These are phyloP conservation scores for Bretschneidera sinensis DNA, from an alignment of 345 rosid species.

Conservation along the genomic window DNA sequence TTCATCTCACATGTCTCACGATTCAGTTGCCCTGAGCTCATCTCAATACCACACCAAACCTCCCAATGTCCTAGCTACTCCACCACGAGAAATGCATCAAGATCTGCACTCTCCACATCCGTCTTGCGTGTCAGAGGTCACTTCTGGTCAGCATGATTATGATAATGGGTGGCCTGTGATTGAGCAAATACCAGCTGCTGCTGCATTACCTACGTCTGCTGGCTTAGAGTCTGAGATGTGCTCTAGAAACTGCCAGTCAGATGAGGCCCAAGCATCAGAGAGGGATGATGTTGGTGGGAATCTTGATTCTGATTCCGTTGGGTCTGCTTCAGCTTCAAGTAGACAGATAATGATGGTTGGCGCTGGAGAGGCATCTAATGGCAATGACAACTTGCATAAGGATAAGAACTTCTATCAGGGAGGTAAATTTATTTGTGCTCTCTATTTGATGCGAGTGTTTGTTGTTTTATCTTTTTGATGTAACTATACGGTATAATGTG, in stretches of 20 bases:
- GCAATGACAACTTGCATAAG: constrained; percentile 16
- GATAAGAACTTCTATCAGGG: constrained; percentile 11
- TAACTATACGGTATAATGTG: no score
- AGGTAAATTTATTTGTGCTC: constrained; percentile 22
- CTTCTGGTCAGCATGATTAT: constrained; percentile 17
- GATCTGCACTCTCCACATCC: constrained; percentile 14
- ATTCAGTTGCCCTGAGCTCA: constrained; percentile 12
- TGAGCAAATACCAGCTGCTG: constrained; percentile 20
- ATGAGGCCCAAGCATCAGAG: constrained; percentile 17
- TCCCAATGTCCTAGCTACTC: constrained; percentile 9
- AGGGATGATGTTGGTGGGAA: constrained; percentile 12
- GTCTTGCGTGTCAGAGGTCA: neutral
- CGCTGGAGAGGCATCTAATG: constrained; percentile 17
- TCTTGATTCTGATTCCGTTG: neutral
- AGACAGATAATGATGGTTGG: constrained; percentile 12
- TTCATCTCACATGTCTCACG: constrained; percentile 18
- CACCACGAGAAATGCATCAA: constrained; percentile 10
- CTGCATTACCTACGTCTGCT: constrained; percentile 13
- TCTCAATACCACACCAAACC: constrained; percentile 10
- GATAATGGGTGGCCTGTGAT: constrained; percentile 22
- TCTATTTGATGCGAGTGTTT: constrained; percentile 6
- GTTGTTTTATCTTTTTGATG: neutral
- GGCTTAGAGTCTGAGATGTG: constrained; percentile 9
- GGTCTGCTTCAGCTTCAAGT: constrained; percentile 16
- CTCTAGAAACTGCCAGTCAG: constrained; percentile 12